phyloP scores from a whole-genome alignment of 352 stramenopile species.

The Blastocystis sp. region DNA sequence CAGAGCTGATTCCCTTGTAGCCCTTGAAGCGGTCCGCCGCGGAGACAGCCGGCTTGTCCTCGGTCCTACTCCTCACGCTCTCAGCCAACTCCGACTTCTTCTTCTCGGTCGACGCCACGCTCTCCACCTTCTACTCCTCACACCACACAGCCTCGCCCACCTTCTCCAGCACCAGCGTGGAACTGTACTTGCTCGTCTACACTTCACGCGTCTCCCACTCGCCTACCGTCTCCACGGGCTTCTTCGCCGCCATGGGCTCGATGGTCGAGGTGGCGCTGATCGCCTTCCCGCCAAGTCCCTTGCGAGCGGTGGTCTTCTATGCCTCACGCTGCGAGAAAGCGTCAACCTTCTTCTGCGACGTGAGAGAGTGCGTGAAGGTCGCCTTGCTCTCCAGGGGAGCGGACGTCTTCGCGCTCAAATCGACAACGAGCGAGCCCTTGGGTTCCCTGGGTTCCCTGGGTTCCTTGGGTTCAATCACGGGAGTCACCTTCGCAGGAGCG shows the following conservation, averaged over 20 bases:
- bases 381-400: background rate
- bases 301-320: conserved; percentile 18
- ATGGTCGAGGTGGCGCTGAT: conserved; percentile 2
- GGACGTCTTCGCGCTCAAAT: background rate
- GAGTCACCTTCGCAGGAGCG: background rate
- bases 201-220: background rate
- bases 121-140: conserved; percentile 56
- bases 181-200: conserved; percentile 12
- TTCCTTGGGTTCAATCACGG: background rate
- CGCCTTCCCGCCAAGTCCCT: conserved; percentile 49
- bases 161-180: conserved; percentile 53
- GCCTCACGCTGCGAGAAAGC: background rate
- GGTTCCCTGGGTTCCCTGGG: background rate
- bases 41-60: background rate
- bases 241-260: conserved; percentile 57
- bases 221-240: conserved; percentile 28
- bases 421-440: background rate
- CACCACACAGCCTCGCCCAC: background rate
- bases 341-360: conserved; percentile 10
- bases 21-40: conserved; percentile 72
- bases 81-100: background rate
- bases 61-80: background rate
- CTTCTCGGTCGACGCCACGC: no score
- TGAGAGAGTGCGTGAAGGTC: background rate
- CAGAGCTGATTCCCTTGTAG: conserved; percentile 61